These are phyloP conservation scores for Magnaporthiopsis poae DNA, from an alignment of 2,329 filamentous ascomycete species.

Conservation along the genomic window DNA sequence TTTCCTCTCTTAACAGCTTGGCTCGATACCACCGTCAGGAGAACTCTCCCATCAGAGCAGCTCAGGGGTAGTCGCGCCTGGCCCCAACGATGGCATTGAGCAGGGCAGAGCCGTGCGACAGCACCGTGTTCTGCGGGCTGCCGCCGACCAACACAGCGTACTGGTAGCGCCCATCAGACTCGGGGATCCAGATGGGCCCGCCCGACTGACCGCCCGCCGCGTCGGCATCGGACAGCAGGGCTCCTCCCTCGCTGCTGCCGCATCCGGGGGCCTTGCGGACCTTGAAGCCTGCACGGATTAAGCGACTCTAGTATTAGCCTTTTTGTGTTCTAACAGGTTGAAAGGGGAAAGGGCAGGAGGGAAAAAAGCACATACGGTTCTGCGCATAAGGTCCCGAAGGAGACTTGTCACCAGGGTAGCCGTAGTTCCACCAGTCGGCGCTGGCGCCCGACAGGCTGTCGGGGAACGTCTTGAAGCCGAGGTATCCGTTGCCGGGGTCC, in stretches of 20 bases:
- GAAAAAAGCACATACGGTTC: constrained; percentile 1
- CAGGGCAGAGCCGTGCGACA: constrained; percentile 1
- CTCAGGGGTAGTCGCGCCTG: constrained; percentile 3
- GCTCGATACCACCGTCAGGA: no score
- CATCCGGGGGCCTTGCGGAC: background rate
- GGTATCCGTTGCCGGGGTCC: constrained; percentile 2
- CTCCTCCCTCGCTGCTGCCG: background rate
- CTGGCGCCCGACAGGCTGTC: constrained; percentile 3
- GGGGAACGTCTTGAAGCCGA: constrained; percentile 3
- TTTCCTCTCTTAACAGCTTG: background rate
- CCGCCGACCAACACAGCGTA: background rate
- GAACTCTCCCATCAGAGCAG: background rate
- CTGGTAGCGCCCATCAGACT: constrained; percentile 2
- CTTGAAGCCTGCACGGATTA: background rate
- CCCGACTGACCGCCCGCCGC: constrained; percentile 5
- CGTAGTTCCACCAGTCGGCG: constrained; percentile 4
- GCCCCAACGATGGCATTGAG: constrained; percentile 3
- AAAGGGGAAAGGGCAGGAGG: no score
- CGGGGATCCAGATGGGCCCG: constrained; percentile 4
- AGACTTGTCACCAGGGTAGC: constrained; percentile 3
- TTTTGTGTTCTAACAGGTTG: background rate
- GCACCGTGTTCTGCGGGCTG: background rate
- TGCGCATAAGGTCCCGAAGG: constrained; percentile 3
- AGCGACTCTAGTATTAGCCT: background rate
- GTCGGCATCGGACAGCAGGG: background rate